A percentile compares a stretch with the other conserved stretches of the same genome.
These are phyloP conservation scores for Komagataella kurtzmanii DNA, from an alignment of 805 yeast species.

Conservation along the genomic window DNA sequence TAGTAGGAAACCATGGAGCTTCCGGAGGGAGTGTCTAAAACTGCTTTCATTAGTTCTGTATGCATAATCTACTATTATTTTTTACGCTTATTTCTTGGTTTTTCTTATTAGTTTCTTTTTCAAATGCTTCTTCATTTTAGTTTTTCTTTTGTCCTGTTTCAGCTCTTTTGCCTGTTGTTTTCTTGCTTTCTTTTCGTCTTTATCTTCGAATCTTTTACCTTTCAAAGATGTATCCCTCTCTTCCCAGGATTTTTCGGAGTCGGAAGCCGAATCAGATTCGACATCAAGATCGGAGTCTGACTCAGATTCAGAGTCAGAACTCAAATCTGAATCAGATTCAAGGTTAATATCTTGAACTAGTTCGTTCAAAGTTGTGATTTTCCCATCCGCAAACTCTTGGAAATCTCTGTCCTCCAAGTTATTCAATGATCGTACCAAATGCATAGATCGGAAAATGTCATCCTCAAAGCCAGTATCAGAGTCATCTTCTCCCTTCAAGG, in stretches of 20 bases:
- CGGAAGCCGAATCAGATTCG: slow-evolving; percentile 14
- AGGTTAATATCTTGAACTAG: slow-evolving; percentile 27
- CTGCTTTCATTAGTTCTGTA: not conserved
- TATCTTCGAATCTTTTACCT: slow-evolving; percentile 72
- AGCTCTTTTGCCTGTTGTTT: slow-evolving; percentile 68
- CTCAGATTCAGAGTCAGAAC: slow-evolving; percentile 15
- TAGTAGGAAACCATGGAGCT: slow-evolving; percentile 28
- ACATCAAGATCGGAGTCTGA: slow-evolving; percentile 17
- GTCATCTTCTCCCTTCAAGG: slow-evolving; percentile 42
- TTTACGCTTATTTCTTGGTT: slow-evolving; percentile 7
- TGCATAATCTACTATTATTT: not conserved
- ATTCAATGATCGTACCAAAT: slow-evolving; percentile 66
- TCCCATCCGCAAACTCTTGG: slow-evolving; percentile 64
- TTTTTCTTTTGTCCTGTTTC: slow-evolving; percentile 66
- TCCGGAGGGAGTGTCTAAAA: slow-evolving; percentile 35
- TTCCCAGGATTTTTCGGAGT: slow-evolving; percentile 22
- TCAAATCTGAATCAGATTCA: slow-evolving; percentile 9
- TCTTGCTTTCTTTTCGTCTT: slow-evolving; percentile 63
- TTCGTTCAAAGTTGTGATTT: slow-evolving; percentile 63
- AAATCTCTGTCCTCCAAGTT: slow-evolving; percentile 86
- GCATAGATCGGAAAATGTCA: slow-evolving; percentile 74
- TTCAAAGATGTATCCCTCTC: slow-evolving; percentile 27
- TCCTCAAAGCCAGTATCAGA: slow-evolving; percentile 53
- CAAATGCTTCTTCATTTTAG: slow-evolving; percentile 70
- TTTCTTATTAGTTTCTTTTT: slow-evolving; percentile 66